Base-by-base conservation (phyloP, 129 eudicot species). In the Saussurea involucrata region DNA sequence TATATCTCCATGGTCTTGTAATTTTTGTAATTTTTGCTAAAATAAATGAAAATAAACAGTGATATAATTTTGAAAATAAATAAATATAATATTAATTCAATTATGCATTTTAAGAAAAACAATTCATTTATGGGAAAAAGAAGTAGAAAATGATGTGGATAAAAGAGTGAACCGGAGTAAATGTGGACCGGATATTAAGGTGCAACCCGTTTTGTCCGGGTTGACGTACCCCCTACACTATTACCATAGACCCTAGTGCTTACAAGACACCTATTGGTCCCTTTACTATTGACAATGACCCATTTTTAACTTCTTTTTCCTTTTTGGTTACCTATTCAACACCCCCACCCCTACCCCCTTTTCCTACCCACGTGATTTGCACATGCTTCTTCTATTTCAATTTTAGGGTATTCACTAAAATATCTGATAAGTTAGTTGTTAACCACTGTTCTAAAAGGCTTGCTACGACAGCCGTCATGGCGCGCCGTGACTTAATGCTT, bases 201-300 rank as follows among this genome's bases (percentile, higher is more conserved):
- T 74, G 86, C 70, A 86, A 86, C 91, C 93, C 97, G 90, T 86
- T 86, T 88, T 86, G 83, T 84, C 87, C 89, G 88, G 92, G 89
- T 86, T 84, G 77, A 70, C 44, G 75, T 73, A 71, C 68, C 72
- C 10, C 57, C 78, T 46, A 49, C 21, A 3, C 61, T 53, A 53
- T 9, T 53, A 53, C 61, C 22, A 6, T n/a, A 17, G 22, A 17
- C 24, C 8, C 61, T n/a, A 17, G 13, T 74, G 57, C 69, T 78
- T 80, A 83, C 66, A 76, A 82, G 74, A 29, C 85, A 82, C 77
- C 82, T 78, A 80, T 78, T 89, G 88, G 83, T 80, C 83, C 74
- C 83, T 66, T 80, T 73, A 33, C 78, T 80, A 73, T 61, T 71
- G 82, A 78, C 55, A 80, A 17, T 34, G 83, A 80, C 83, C 0